These are phyloP conservation scores for Sindora glabra DNA, from an alignment of 306 rosid species.

Conservation along the genomic window DNA sequence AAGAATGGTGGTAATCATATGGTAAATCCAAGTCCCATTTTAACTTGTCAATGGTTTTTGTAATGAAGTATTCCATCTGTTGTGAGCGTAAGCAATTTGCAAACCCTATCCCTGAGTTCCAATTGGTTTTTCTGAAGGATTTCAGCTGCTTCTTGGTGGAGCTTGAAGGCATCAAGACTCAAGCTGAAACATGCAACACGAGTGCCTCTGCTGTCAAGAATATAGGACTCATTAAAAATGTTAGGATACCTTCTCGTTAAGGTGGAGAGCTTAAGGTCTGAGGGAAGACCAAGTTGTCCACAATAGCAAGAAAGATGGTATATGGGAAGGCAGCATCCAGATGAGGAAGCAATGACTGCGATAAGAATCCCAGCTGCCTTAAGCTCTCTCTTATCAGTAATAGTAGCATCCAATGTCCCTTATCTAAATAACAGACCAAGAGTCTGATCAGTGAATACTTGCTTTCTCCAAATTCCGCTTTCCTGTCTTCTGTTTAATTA, in stretches of 20 bases:
- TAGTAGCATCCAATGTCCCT: constrained; percentile 55
- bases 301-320: constrained; percentile 46
- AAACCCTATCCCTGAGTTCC: constrained; percentile 60
- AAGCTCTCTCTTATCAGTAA: constrained; percentile 51
- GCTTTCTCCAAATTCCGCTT: no score
- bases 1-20: constrained; percentile 54
- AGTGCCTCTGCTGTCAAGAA: constrained; percentile 53
- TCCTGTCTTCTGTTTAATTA: no score
- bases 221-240: constrained; percentile 49
- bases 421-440: no score
- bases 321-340: constrained; percentile 47
- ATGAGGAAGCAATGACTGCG: constrained; percentile 44
- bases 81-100: constrained; percentile 78
- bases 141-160: constrained; percentile 32
- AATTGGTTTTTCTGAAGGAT: constrained; percentile 23
- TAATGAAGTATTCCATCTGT: constrained; percentile 54
- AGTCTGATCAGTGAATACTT: no score
- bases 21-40: constrained; percentile 92
- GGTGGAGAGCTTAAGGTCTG: constrained; percentile 54
- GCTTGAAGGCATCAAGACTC: constrained; percentile 45
- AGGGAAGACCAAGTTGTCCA: constrained; percentile 69
- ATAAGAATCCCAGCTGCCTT: constrained; percentile 67
- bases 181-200: constrained; percentile 61
- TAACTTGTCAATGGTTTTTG: constrained; percentile 82
- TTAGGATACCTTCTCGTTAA: constrained; percentile 74